Conservation (phyloP, 768 basidiomycete genomes). For the Trametes villosa region DNA sequence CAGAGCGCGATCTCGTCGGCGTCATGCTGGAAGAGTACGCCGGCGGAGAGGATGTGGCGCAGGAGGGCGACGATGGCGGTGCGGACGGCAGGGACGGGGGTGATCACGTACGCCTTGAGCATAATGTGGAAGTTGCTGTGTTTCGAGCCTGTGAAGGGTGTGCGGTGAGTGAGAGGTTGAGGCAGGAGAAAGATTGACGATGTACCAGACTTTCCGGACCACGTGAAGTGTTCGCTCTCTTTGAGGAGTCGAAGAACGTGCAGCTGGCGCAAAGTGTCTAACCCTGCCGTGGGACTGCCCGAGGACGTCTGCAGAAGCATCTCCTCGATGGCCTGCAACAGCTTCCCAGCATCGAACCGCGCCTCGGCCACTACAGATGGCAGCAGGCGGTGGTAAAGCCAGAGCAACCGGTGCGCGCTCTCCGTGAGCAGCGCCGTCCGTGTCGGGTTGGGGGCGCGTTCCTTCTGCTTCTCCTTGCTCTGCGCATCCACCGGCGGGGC, state of each 20-base stretch:
- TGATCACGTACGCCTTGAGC: slow-evolving; percentile 61
- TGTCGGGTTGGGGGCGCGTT: slow-evolving; percentile 34
- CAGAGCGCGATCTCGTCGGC: slow-evolving; percentile 72
- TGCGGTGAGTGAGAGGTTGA: not conserved
- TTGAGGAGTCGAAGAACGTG: slow-evolving; percentile 78
- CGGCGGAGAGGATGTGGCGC: slow-evolving; percentile 63
- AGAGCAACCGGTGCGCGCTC: slow-evolving; percentile 77
- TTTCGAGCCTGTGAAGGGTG: slow-evolving; percentile 35
- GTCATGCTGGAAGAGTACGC: slow-evolving; percentile 82
- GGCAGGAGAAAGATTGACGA: not conserved
- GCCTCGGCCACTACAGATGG: slow-evolving; percentile 77
- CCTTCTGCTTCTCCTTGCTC: slow-evolving; percentile 5
- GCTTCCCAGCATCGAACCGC: slow-evolving; percentile 84
- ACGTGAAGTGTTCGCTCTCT: slow-evolving; percentile 78
- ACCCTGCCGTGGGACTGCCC: slow-evolving; percentile 36
- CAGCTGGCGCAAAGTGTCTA: slow-evolving; percentile 69
- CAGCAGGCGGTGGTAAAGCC: slow-evolving; percentile 82
- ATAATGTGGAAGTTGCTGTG: slow-evolving; percentile 77
- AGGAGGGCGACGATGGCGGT: slow-evolving; percentile 59
- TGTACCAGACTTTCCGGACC: slow-evolving; percentile 74
- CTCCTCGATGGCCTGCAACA: slow-evolving; percentile 44
- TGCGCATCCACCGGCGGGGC: not conserved
- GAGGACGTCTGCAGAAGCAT: slow-evolving; percentile 2
- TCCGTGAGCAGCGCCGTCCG: slow-evolving; percentile 73
- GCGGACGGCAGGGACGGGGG: slow-evolving; percentile 55